Conservation (phyloP, 139 green algal genomes). For the Penium margaritaceum region DNA sequence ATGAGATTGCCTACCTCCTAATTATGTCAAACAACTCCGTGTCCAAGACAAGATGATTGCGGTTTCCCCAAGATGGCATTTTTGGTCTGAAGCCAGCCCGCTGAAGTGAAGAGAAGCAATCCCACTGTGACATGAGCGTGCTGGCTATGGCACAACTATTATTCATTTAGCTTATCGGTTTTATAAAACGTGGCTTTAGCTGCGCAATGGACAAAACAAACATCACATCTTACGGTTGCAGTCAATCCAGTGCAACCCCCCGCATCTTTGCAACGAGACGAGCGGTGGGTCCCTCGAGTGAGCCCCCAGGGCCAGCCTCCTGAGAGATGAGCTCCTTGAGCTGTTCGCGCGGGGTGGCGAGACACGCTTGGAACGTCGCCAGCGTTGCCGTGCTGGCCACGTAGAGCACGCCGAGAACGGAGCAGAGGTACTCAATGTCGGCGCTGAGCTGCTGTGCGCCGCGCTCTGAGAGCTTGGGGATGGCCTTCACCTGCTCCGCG, state of each 20-base stretch:
- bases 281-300: constrained; percentile 12
- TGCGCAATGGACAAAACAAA: too few relatives aligned
- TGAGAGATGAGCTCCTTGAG: constrained; percentile 4
- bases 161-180: too few relatives aligned
- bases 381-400: constrained; percentile 60
- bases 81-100: too few relatives aligned
- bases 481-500: constrained; percentile 49
- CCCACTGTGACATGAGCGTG: too few relatives aligned
- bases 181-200: too few relatives aligned
- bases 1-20: too few relatives aligned
- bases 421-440: constrained; percentile 89
- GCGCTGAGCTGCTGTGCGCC: constrained; percentile 74
- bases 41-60: too few relatives aligned
- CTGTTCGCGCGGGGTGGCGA: not conserved
- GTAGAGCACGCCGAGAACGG: constrained; percentile 76
- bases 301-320: constrained; percentile 6
- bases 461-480: constrained; percentile 48
- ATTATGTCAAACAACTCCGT: too few relatives aligned
- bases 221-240: too few relatives aligned
- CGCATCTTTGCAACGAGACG: constrained; percentile 35
- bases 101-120: too few relatives aligned
- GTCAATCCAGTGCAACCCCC: constrained; percentile 25
- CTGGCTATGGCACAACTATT: too few relatives aligned
- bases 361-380: constrained; percentile 51
- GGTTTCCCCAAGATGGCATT: too few relatives aligned